These are phyloP conservation scores for Neurospora sp. DNA, from an alignment of 495 filamentous ascomycete genomes.

Conservation along the genomic window DNA sequence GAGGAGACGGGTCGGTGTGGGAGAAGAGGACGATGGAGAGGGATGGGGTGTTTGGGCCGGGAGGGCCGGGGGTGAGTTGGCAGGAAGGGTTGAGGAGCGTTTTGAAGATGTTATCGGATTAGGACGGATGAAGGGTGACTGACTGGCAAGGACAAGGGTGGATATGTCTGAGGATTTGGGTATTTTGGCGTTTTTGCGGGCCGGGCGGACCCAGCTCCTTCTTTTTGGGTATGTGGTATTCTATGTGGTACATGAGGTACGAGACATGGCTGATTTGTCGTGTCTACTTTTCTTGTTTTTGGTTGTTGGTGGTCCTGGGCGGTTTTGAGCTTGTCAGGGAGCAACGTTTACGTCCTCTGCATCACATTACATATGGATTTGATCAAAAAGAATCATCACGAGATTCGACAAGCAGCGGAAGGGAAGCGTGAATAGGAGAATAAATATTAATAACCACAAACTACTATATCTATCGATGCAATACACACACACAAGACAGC, in stretches of 20 bases:
- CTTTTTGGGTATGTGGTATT: not conserved
- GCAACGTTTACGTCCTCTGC: not conserved
- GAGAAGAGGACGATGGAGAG: constrained; percentile 33
- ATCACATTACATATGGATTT: not conserved
- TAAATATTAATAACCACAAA: not conserved
- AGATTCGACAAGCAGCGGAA: not conserved
- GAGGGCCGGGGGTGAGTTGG: constrained; percentile 24
- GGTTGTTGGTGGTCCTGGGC: not conserved
- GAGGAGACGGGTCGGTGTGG: not conserved
- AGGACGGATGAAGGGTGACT: not conserved
- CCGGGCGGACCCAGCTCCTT: not conserved
- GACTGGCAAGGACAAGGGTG: not conserved
- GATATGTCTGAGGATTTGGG: not conserved
- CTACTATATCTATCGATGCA: not conserved
- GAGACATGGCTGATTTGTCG: not conserved
- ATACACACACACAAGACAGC: not conserved
- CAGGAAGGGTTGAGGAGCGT: constrained; percentile 44
- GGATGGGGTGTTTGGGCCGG: constrained; percentile 10
- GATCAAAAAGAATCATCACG: not conserved
- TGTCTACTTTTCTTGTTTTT: not conserved
- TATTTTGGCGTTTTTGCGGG: not conserved
- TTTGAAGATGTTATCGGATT: constrained; percentile 54
- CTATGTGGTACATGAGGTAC: not conserved
- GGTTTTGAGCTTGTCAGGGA: not conserved
- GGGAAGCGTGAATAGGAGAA: not conserved